phyloP scores from a whole-genome alignment of 306 rosid genomes.

The Inga oerstediana region DNA sequence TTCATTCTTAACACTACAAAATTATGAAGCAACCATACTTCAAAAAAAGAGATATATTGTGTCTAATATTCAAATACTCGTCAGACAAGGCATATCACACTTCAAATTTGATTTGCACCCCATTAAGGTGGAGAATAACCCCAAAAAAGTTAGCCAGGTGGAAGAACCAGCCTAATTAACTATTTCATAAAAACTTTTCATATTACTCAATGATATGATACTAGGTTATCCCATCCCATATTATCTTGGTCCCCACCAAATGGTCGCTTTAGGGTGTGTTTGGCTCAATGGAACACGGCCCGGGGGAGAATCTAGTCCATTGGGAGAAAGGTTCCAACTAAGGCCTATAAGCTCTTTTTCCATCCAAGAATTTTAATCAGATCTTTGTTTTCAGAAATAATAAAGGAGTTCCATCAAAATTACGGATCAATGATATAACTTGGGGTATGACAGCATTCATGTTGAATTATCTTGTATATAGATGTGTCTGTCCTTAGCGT shows the following conservation, averaged over 20 bases:
- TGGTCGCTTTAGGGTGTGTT: too few species aligned
- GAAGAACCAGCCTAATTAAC: not conserved
- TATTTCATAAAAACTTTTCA: not conserved
- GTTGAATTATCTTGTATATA: not conserved
- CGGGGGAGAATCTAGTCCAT: not conserved
- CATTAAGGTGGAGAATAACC: not conserved
- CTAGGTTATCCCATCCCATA: not conserved
- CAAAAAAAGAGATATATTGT: not conserved
- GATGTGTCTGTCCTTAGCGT: not conserved
- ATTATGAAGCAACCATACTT: not conserved
- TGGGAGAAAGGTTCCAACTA: not conserved
- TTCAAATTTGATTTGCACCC: not conserved
- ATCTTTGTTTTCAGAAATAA: not conserved
- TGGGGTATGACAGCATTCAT: not conserved
- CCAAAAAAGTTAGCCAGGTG: not conserved
- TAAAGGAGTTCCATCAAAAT: not conserved
- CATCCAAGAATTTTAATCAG: not conserved
- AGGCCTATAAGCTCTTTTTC: not conserved
- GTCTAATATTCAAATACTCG: not conserved
- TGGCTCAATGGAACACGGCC: too few species aligned
- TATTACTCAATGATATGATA: not conserved
- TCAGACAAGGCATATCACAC: not conserved
- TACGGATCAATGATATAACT: not conserved
- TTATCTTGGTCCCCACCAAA: not conserved
- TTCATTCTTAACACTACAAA: constrained; percentile 4